A percentile compares a stretch with the other conserved stretches of the same genome.
Evolutionary conservation across 2,329 filamentous ascomycete species (phyloP).

Genomic region (Colletotrichum tabaci): DNA sequence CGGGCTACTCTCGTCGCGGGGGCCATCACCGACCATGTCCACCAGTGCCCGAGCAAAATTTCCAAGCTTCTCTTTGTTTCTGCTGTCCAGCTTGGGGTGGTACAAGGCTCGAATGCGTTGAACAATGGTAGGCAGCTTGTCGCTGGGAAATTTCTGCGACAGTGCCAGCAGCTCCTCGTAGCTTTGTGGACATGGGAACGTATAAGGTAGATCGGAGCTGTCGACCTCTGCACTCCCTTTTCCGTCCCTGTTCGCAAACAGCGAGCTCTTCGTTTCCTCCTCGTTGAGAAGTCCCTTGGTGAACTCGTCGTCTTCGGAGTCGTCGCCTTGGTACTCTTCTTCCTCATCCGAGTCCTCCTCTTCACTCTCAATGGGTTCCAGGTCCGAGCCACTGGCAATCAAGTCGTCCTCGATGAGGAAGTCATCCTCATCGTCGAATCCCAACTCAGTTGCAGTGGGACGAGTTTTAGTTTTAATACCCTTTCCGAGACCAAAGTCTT

Average conservation of each 20-base stretch:
- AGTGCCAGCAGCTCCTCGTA: constrained; percentile 82
- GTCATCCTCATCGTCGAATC: constrained; percentile 93
- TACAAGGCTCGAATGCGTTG: constrained; percentile 94
- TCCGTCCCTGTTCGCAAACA: constrained; percentile 56
- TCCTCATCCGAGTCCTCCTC: constrained; percentile 65
- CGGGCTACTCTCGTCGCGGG: constrained; percentile 59
- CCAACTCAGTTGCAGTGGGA: constrained; percentile 73
- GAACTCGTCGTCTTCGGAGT: constrained; percentile 77
- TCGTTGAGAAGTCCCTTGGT: constrained; percentile 77
- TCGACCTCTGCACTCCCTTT: constrained; percentile 65
- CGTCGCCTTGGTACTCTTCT: constrained; percentile 54
- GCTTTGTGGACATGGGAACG: constrained; percentile 86
- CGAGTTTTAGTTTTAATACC: constrained; percentile 69
- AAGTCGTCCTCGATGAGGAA: constrained; percentile 93
- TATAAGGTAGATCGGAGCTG: constrained; percentile 74
- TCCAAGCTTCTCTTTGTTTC: constrained; percentile 87
- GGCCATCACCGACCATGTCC: constrained; percentile 65
- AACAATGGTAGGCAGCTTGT: constrained; percentile 82
- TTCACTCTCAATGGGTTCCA: constrained; percentile 70
- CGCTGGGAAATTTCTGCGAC: constrained; percentile 71
- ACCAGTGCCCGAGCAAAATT: constrained; percentile 78
- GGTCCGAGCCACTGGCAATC: constrained; percentile 83
- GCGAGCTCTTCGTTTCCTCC: constrained; percentile 67
- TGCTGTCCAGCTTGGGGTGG: constrained; percentile 86
- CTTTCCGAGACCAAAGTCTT: constrained; percentile 72